These are phyloP conservation scores for Buddleja alternifolia DNA, from an alignment of 257 asterid species.

Conservation along the genomic window DNA sequence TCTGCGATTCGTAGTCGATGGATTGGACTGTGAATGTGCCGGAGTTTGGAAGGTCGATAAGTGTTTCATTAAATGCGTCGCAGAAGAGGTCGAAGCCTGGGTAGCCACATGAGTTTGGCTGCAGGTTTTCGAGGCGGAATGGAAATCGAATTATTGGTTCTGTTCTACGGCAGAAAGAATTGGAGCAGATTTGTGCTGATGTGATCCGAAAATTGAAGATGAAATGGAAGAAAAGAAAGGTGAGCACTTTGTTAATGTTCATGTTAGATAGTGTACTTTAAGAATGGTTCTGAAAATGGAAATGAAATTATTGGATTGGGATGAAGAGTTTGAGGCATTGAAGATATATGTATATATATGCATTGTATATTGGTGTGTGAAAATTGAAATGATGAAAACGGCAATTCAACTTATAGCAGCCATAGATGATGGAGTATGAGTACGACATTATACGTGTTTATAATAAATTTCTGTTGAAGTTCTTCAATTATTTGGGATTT, in stretches of 20 bases:
- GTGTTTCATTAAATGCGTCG: slow-evolving; percentile 38
- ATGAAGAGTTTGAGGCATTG: background rate
- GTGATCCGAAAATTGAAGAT: background rate
- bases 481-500: background rate
- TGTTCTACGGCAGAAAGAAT: slow-evolving; percentile 31
- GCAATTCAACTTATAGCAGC: slow-evolving; percentile 3
- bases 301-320: background rate
- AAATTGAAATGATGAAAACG: background rate
- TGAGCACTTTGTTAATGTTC: background rate
- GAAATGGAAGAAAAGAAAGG: background rate
- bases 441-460: background rate
- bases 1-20: slow-evolving; percentile 49
- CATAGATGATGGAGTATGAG: background rate
- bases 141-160: slow-evolving; percentile 64
- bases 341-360: background rate
- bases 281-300: too few species aligned
- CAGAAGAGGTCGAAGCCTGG: slow-evolving; percentile 60
- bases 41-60: slow-evolving; percentile 39
- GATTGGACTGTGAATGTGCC: slow-evolving; percentile 40
- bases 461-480: background rate
- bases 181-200: slow-evolving; percentile 31
- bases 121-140: slow-evolving; percentile 43
- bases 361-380: slow-evolving; percentile 7
- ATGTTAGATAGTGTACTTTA: too few species aligned
- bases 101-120: slow-evolving; percentile 51